A percentile compares a stretch with the other conserved stretches of the same genome.
Evolutionary conservation across 2,329 filamentous ascomycete genomes (phyloP).

Genomic region (Chaetomium sp.): DNA sequence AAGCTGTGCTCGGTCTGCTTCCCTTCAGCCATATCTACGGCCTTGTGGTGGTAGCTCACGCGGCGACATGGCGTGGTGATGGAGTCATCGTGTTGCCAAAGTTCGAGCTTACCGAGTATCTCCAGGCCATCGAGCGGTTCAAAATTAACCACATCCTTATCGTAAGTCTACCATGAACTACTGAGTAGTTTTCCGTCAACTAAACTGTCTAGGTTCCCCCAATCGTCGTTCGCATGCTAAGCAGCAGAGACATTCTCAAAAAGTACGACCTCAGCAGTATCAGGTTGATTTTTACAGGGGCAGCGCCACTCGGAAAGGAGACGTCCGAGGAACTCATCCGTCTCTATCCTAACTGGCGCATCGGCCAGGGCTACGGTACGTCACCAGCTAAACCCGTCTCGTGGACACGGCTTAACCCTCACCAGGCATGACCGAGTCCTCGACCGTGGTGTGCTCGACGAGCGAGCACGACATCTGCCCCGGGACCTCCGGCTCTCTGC

Average conservation of each 20-base stretch:
- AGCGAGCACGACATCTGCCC: conserved; percentile 65
- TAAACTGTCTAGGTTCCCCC: conserved; percentile 61
- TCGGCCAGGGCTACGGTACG: conserved; percentile 72
- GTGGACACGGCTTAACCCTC: neutral
- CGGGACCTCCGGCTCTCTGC: conserved; percentile 70
- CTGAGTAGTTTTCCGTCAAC: conserved; percentile 40
- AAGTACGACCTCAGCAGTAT: conserved; percentile 75
- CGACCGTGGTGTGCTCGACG: conserved; percentile 67
- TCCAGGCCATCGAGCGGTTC: conserved; percentile 66
- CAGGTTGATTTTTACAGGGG: conserved; percentile 68
- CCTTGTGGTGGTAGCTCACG: conserved; percentile 69
- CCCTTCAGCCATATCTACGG: conserved; percentile 84
- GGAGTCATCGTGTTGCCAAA: conserved; percentile 71
- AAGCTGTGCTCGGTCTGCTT: conserved; percentile 66
- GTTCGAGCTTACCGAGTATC: conserved; percentile 70
- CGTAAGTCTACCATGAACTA: conserved; percentile 45
- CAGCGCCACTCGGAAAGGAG: conserved; percentile 75
- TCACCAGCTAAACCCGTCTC: neutral
- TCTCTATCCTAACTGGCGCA: conserved; percentile 62
- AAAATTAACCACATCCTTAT: conserved; percentile 69
- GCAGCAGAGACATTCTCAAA: conserved; percentile 60
- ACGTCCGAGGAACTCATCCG: conserved; percentile 65
- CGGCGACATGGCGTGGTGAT: conserved; percentile 70
- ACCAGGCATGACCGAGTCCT: conserved; percentile 72
- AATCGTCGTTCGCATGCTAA: conserved; percentile 76